Evolutionary conservation across 2,329 filamentous ascomycete genomes (phyloP).

Genomic region (Rhinocladiella mackenziei): DNA sequence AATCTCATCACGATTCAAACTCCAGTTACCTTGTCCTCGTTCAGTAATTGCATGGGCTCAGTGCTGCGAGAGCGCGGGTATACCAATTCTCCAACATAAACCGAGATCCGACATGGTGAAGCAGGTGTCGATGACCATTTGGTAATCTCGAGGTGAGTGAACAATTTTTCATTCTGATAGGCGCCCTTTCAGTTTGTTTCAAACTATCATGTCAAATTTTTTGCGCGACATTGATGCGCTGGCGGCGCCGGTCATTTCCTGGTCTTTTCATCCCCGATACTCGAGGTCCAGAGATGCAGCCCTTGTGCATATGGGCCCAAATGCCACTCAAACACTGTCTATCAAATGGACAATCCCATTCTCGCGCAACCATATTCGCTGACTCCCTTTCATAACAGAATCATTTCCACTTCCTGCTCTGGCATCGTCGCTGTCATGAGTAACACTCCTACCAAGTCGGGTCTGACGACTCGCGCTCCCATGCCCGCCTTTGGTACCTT

Average conservation of each 20-base stretch:
- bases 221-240: too few relatives aligned
- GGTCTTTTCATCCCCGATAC: too few relatives aligned
- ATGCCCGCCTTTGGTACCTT: slow-evolving; percentile 30
- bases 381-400: slow-evolving; percentile 4
- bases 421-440: slow-evolving; percentile 22
- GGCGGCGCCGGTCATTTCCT: too few relatives aligned
- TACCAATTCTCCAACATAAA: not conserved
- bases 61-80: too few relatives aligned
- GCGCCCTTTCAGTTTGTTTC: not conserved
- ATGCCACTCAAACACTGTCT: too few relatives aligned
- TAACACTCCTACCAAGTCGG: slow-evolving; percentile 18
- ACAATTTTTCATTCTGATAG: not conserved
- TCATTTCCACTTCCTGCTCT: not conserved
- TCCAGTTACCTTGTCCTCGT: too few relatives aligned
- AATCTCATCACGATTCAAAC: not conserved
- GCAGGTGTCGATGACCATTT: not conserved
- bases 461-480: slow-evolving; percentile 22
- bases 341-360: too few relatives aligned
- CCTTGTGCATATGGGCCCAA: too few relatives aligned
- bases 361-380: too few relatives aligned
- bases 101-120: not conserved
- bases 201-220: too few relatives aligned
- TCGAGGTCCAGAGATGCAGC: too few relatives aligned
- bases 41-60: too few relatives aligned
- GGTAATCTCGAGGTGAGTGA: not conserved